phyloP scores from a whole-genome alignment of 495 filamentous ascomycete genomes.

The Margaritispora aquatica region DNA sequence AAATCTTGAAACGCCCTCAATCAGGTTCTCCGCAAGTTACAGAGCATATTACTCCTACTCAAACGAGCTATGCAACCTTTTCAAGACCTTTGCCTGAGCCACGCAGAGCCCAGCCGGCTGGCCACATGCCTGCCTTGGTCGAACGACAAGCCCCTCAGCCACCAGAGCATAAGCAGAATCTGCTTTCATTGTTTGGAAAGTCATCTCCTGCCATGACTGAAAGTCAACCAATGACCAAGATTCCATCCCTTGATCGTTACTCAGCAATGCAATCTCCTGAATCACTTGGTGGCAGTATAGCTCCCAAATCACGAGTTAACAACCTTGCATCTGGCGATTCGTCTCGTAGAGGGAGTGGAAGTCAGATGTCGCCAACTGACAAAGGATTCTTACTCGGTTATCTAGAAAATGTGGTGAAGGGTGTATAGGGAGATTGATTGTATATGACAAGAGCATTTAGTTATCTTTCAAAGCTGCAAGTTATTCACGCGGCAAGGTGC shows the following conservation, averaged over 20 bases:
- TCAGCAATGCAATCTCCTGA: neutral
- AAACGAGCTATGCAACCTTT: slow-evolving; percentile 2
- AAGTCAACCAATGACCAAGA: neutral
- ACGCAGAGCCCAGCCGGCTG: neutral
- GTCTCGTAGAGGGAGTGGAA: slow-evolving; percentile 39
- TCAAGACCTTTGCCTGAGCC: slow-evolving; percentile 14
- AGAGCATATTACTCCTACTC: slow-evolving; percentile 18
- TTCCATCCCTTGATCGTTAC: neutral
- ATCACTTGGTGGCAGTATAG: neutral
- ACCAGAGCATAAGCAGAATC: slow-evolving; percentile 56
- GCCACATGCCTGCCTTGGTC: neutral
- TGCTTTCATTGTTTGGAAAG: slow-evolving; percentile 71
- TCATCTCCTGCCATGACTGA: neutral
- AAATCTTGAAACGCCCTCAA: slow-evolving; percentile 50
- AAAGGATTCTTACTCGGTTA: slow-evolving; percentile 76
- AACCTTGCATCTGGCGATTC: slow-evolving; percentile 24
- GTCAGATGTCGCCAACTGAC: slow-evolving; percentile 59
- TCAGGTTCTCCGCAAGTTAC: slow-evolving; percentile 15
- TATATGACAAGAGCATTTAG: neutral
- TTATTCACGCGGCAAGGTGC: neutral
- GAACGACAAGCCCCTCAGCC: slow-evolving; percentile 1
- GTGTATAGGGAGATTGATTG: neutral
- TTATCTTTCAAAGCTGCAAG: neutral
- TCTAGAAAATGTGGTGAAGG: slow-evolving; percentile 51
- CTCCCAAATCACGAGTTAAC: slow-evolving; percentile 26